Conservation (phyloP, 2,329 filamentous ascomycete species). For the Diaporthe citrichinensis region DNA sequence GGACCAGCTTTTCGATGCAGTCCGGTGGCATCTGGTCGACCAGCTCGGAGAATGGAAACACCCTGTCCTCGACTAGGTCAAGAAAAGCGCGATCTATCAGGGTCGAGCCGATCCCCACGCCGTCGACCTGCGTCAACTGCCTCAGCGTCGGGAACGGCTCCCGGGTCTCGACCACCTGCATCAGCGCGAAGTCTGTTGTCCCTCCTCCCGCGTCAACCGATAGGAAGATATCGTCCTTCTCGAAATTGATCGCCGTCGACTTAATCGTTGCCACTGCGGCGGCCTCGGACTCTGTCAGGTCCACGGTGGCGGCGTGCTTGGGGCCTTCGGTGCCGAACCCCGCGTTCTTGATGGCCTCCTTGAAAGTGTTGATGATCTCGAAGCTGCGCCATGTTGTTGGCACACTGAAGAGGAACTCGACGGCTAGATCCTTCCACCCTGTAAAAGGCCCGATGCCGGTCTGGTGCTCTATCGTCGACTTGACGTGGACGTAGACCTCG, state of each 20-base stretch:
- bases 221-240: constrained; percentile 56
- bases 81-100: constrained; percentile 62
- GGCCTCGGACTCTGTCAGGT: constrained; percentile 64
- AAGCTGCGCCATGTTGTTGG: constrained; percentile 69
- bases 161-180: constrained; percentile 54
- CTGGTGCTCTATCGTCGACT: constrained; percentile 58
- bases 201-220: constrained; percentile 62
- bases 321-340: constrained; percentile 63
- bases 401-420: constrained; percentile 70
- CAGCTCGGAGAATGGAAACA: constrained; percentile 54
- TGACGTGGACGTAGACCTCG: constrained; percentile 64
- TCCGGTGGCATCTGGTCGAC: constrained; percentile 53
- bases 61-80: constrained; percentile 54
- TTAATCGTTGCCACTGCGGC: constrained; percentile 63
- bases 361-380: constrained; percentile 65
- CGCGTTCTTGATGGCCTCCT: constrained; percentile 59
- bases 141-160: constrained; percentile 48
- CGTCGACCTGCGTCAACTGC: constrained; percentile 56
- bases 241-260: constrained; percentile 55
- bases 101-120: constrained; percentile 61
- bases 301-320: constrained; percentile 56
- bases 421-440: constrained; percentile 60
- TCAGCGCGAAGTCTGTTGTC: constrained; percentile 61
- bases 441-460: constrained; percentile 53
- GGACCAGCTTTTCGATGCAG: constrained; percentile 54